phyloP scores from a whole-genome alignment of 1,139 yeast species.

The Arxiozyma bovina region DNA sequence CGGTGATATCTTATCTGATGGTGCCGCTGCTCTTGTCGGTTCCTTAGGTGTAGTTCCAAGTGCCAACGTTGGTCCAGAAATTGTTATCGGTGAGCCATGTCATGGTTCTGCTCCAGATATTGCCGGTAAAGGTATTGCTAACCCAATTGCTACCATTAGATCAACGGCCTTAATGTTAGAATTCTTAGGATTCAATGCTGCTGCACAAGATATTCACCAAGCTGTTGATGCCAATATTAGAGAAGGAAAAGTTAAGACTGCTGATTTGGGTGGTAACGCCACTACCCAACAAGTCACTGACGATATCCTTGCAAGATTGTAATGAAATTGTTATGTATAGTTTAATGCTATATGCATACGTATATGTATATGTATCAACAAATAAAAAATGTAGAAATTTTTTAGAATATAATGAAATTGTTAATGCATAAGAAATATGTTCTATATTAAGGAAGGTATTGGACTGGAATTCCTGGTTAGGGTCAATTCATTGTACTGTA shows the following conservation, averaged over 20 bases:
- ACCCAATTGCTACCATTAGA: conserved; percentile 96
- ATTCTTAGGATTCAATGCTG: conserved; percentile 82
- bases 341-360: neutral
- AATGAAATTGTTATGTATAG: neutral
- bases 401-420: neutral
- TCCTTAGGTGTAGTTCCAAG: conserved; percentile 97
- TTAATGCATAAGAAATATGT: neutral
- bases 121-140: conserved; percentile 88
- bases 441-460: neutral
- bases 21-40: conserved; percentile 98
- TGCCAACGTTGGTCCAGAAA: conserved; percentile 92
- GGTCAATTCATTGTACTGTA: conserved; percentile 6
- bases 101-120: conserved; percentile 99
- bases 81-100: conserved; percentile 98
- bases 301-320: conserved; percentile 45
- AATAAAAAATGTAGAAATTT: neutral
- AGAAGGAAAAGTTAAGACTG: conserved; percentile 76
- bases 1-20: conserved; percentile 95
- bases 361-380: neutral
- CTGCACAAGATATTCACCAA: conserved; percentile 84
- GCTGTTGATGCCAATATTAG: conserved; percentile 91
- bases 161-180: conserved; percentile 96
- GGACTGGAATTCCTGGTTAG: neutral
- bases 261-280: conserved; percentile 88
- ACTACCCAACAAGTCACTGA: conserved; percentile 78